These are phyloP conservation scores for Trichosporon sp. DNA, from an alignment of 1,284 basidiomycete species.

Conservation along the genomic window DNA sequence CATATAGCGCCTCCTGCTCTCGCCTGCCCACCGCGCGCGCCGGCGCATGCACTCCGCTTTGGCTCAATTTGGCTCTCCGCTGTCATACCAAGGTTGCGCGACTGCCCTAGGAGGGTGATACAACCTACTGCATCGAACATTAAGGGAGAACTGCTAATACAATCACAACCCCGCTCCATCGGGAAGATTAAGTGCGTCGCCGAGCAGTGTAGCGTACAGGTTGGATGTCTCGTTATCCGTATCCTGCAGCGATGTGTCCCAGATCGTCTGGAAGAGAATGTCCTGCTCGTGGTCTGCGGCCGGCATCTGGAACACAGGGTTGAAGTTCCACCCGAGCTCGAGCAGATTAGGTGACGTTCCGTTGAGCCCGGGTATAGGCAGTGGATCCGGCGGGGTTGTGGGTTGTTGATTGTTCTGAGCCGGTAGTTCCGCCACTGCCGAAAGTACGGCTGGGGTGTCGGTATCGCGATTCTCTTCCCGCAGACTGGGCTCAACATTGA, in stretches of 20 bases:
- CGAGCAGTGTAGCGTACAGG: not conserved
- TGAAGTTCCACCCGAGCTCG: constrained; percentile 25
- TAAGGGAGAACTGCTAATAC: not conserved
- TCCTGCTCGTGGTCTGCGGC: constrained; percentile 29
- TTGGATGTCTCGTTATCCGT: not conserved
- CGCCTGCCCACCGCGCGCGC: not conserved
- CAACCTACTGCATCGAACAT: not conserved
- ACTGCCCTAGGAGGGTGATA: not conserved
- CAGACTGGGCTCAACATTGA: not conserved
- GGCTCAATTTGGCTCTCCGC: no score
- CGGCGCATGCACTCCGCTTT: no score
- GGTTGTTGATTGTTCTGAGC: no score
- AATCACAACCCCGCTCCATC: not conserved
- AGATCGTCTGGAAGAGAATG: constrained; percentile 33
- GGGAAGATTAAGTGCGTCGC: not conserved
- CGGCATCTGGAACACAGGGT: constrained; percentile 27
- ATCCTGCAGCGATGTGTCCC: not conserved
- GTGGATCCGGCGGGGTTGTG: not conserved
- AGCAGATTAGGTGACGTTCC: not conserved
- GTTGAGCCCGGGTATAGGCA: not conserved
- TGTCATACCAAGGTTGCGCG: no score
- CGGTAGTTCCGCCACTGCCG: no score
- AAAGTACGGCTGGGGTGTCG: no score
- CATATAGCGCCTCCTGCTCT: not conserved
- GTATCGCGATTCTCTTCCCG: not conserved